These are phyloP conservation scores for Micractinium sp. DNA, from an alignment of 139 green algal genomes.

Conservation along the genomic window DNA sequence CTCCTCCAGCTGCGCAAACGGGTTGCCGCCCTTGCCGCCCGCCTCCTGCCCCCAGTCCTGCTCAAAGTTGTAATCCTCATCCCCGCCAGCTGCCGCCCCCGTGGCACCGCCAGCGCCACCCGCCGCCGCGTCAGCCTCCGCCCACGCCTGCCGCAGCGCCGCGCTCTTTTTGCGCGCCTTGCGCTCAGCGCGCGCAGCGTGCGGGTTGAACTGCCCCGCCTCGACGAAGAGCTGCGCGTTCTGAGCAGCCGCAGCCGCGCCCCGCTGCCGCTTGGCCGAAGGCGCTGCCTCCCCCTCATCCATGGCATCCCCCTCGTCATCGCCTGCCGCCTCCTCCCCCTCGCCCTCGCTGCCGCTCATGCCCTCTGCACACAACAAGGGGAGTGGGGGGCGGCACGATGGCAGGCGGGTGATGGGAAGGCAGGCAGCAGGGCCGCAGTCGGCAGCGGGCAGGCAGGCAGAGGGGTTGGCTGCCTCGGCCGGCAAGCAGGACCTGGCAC, in stretches of 20 bases:
- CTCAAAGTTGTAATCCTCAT: constrained; percentile 43
- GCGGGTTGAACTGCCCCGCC: constrained; percentile 86
- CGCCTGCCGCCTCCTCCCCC: constrained; percentile 40
- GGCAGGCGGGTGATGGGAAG: not conserved
- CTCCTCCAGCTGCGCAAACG: constrained; percentile 25
- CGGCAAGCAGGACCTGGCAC: too few species aligned
- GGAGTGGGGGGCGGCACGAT: not conserved
- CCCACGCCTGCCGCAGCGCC: not conserved
- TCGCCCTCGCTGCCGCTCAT: constrained; percentile 24
- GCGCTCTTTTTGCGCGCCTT: constrained; percentile 63
- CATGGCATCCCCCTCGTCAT: constrained; percentile 50
- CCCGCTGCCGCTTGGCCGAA: constrained; percentile 19
- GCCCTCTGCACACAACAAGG: not conserved
- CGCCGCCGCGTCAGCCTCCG: constrained; percentile 4
- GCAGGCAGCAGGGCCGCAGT: not conserved
- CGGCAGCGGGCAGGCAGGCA: not conserved
- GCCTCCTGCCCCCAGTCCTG: constrained; percentile 20
- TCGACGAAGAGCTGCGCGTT: constrained; percentile 75
- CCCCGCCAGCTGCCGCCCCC: not conserved
- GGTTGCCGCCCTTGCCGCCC: not conserved
- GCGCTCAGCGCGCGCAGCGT: constrained; percentile 55
- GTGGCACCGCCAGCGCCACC: not conserved
- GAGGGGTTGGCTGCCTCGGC: too few species aligned
- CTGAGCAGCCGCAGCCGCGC: constrained; percentile 42
- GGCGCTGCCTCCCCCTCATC: constrained; percentile 45